Evolutionary conservation across 257 asterid genomes (phyloP).

Genomic region (Plantago elongata): DNA sequence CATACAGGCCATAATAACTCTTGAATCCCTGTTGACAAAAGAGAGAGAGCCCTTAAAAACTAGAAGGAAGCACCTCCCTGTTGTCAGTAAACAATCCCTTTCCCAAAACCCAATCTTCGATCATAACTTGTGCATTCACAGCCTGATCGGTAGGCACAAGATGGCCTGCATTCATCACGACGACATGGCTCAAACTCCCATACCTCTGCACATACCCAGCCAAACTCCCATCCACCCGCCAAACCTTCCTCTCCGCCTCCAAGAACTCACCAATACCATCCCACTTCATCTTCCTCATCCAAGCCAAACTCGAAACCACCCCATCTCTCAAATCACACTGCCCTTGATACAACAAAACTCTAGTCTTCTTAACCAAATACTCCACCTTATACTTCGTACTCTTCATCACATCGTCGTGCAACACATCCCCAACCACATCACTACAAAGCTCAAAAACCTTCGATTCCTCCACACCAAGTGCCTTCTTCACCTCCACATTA

Average conservation of each 20-base stretch:
- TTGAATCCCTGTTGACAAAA: no score
- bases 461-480: slow-evolving; percentile 42
- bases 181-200: slow-evolving; percentile 50
- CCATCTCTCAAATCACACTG: slow-evolving; percentile 73
- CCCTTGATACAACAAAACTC: slow-evolving; percentile 71
- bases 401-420: slow-evolving; percentile 77
- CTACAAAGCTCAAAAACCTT: slow-evolving; percentile 46
- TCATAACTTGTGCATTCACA: slow-evolving; percentile 60
- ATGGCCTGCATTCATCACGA: slow-evolving; percentile 80
- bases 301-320: slow-evolving; percentile 52
- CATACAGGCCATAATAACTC: no score
- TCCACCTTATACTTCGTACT: slow-evolving; percentile 72
- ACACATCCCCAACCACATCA: slow-evolving; percentile 33
- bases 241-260: slow-evolving; percentile 59
- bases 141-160: slow-evolving; percentile 82
- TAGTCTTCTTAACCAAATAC: slow-evolving; percentile 48
- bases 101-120: slow-evolving; percentile 77
- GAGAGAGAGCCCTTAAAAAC: slow-evolving; percentile 8
- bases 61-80: slow-evolving; percentile 1
- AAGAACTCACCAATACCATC: slow-evolving; percentile 43
- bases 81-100: slow-evolving; percentile 48
- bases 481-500: slow-evolving; percentile 46
- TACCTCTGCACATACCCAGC: slow-evolving; percentile 89
- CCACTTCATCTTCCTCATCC: slow-evolving; percentile 77
- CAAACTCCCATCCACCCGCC: slow-evolving; percentile 47